Percentiles rank a stretch among this genome's conserved stretches.
Evolutionary conservation across 805 yeast genomes (phyloP).

Genomic region (Tetrapisispora pingtungensis): DNA sequence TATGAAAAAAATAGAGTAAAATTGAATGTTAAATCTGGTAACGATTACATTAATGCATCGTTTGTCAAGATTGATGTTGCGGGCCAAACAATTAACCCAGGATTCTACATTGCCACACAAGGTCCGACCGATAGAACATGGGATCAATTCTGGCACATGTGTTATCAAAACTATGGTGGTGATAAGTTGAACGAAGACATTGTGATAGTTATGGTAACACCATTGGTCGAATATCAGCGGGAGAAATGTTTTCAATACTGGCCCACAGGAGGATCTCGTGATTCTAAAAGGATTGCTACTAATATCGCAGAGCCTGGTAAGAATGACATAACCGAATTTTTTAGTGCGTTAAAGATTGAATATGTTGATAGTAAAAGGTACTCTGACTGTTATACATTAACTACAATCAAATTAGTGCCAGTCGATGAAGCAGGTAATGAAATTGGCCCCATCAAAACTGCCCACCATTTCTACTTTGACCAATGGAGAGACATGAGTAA

Average conservation of each 20-base stretch:
- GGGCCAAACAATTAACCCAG: conserved; percentile 15
- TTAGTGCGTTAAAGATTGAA: conserved; percentile 13
- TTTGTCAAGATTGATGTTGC: conserved; percentile 35
- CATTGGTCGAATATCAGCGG: conserved; percentile 56
- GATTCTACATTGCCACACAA: conserved; percentile 57
- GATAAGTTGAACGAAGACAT: conserved; percentile 45
- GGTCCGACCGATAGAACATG: conserved; percentile 70
- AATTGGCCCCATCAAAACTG: conserved; percentile 35
- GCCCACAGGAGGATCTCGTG: conserved; percentile 31
- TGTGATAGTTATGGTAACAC: conserved; percentile 65
- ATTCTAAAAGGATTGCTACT: conserved; percentile 5
- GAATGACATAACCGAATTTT: conserved; percentile 17
- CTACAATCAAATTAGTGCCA: conserved; percentile 17
- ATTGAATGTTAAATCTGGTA: conserved; percentile 26
- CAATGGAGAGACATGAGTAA: conserved; percentile 81
- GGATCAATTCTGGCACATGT: conserved; percentile 86
- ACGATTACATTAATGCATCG: conserved; percentile 81
- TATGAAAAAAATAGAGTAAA: conserved; percentile 51
- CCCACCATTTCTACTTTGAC: conserved; percentile 60
- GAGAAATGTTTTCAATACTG: conserved; percentile 79
- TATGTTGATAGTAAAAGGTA: conserved; percentile 13
- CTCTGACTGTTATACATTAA: conserved; percentile 17
- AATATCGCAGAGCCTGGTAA: conserved; percentile 19
- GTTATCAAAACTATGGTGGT: conserved; percentile 39
- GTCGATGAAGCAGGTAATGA: background rate